phyloP scores from a whole-genome alignment of 345 rosid species.

The Corchorus capsularis region DNA sequence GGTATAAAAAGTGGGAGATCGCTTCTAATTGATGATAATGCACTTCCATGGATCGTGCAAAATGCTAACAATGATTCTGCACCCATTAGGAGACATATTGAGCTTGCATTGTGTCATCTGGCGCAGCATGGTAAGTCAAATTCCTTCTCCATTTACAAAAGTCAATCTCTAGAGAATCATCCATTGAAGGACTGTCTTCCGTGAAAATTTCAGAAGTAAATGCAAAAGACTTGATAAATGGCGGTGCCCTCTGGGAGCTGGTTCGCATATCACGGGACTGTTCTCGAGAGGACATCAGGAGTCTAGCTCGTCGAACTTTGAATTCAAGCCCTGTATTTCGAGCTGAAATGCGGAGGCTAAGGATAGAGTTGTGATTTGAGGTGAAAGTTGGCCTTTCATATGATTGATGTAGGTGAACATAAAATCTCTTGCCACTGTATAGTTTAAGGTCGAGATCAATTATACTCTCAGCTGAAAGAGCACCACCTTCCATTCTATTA shows the following conservation, averaged over 20 bases:
- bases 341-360: conserved; percentile 67
- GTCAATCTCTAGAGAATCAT: not conserved
- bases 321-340: conserved; percentile 63
- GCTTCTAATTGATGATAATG: conserved; percentile 85
- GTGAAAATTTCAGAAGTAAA: conserved; percentile 69
- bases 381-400: not conserved
- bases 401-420: no score
- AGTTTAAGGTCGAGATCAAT: not conserved
- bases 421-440: conserved; percentile 14
- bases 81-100: conserved; percentile 90
- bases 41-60: conserved; percentile 97
- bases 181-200: not conserved
- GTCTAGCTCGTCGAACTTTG: conserved; percentile 78
- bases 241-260: conserved; percentile 96
- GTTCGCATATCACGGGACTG: conserved; percentile 91
- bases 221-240: conserved; percentile 86
- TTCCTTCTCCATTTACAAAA: not conserved
- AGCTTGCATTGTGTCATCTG: conserved; percentile 95
- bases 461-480: conserved; percentile 3
- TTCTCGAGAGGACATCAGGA: conserved; percentile 91
- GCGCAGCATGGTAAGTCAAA: conserved; percentile 84
- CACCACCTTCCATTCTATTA: no score
- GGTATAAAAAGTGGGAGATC: conserved; percentile 82
- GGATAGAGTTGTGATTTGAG: conserved; percentile 55
- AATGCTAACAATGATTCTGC: conserved; percentile 89